These are phyloP conservation scores for Elaeagnus macrophylla DNA, from an alignment of 306 rosid species.

Conservation along the genomic window DNA sequence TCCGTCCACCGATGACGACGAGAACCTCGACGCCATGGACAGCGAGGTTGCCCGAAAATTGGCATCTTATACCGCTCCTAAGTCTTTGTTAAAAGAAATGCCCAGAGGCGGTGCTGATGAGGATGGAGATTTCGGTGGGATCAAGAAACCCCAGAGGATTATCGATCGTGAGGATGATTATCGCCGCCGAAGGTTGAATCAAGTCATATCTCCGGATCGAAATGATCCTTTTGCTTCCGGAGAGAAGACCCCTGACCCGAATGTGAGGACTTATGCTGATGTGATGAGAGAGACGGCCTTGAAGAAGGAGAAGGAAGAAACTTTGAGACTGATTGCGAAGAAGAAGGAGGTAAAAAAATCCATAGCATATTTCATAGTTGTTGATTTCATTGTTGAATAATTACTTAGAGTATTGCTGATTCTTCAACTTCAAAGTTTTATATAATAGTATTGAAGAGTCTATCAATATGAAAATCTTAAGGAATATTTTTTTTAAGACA, in stretches of 20 bases:
- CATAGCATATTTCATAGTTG: too few species aligned
- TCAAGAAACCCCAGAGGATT: constrained; percentile 43
- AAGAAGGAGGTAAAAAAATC: constrained; percentile 30
- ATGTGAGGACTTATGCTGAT: constrained; percentile 52
- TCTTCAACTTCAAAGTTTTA: too few species aligned
- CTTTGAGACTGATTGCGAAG: constrained; percentile 39
- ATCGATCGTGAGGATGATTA: constrained; percentile 63
- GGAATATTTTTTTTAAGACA: too few species aligned
- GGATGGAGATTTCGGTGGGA: constrained; percentile 30
- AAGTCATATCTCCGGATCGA: constrained; percentile 55
- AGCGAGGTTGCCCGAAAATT: constrained; percentile 45
- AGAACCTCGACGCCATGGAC: constrained; percentile 36
- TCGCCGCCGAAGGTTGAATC: constrained; percentile 44
- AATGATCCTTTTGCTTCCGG: constrained; percentile 59
- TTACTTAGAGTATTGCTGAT: too few species aligned
- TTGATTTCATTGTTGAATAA: too few species aligned
- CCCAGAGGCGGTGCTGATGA: constrained; percentile 37
- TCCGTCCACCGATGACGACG: constrained; percentile 61
- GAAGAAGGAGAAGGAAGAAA: constrained; percentile 63
- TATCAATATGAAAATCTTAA: too few species aligned
- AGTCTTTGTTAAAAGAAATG: constrained; percentile 48
- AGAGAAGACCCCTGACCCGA: constrained; percentile 63
- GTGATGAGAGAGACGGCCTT: constrained; percentile 60
- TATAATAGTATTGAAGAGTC: too few species aligned
- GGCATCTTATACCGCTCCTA: constrained; percentile 61